Evolutionary conservation across 2,329 filamentous ascomycete genomes (phyloP), one percentile per base, ranked within the genome.

Genomic region (Fragosphaeria purpurea): DNA sequence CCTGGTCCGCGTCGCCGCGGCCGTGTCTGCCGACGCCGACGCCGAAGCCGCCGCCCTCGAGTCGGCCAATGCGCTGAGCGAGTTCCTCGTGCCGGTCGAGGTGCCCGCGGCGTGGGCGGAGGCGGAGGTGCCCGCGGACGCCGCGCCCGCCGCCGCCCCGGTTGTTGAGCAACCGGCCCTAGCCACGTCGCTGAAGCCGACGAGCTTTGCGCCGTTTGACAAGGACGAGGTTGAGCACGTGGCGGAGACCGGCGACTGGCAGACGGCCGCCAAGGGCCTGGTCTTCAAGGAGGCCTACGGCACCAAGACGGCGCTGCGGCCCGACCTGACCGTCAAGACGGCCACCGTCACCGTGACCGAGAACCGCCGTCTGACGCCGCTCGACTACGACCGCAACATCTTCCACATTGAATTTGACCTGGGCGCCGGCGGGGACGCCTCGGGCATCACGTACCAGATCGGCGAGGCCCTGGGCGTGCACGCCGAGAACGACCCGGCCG

Each of bases 401-500:
- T 98, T 98, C 84, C 93, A 98, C 72, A 97, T 98, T 56, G 93
- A 98, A 70, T 98, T 98, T 62, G 93, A 97, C 63, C 80, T 98
- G 31, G 91, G 91, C 54, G 71, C 84, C 61, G 93, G 97, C 63
- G 80, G 98, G 31, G 91, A 90, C 54, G 71, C 84, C 61, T 95
- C 91, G 37, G 91, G 90, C 40, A 81, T 98, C 57, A 95, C 81
- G 41, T 98, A 98, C 71, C 88, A 95, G 65, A 97, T 98, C 61
- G 93, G 93, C 51, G 93, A 98, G 72, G 93, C 93, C 44, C 83
- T 98, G 13, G 93, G 93, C 57, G 90, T 98, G 56, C 93, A 98
- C 67, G 88, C 89, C 6, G 88, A 97, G 70, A 98, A 98, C 68
- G 85, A 97, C 65, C 76, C 83, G 44, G 71, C 74, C 44, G 78